Evolutionary conservation across 495 filamentous ascomycete species (phyloP).

Genomic region (Penicillium cataractarum): DNA sequence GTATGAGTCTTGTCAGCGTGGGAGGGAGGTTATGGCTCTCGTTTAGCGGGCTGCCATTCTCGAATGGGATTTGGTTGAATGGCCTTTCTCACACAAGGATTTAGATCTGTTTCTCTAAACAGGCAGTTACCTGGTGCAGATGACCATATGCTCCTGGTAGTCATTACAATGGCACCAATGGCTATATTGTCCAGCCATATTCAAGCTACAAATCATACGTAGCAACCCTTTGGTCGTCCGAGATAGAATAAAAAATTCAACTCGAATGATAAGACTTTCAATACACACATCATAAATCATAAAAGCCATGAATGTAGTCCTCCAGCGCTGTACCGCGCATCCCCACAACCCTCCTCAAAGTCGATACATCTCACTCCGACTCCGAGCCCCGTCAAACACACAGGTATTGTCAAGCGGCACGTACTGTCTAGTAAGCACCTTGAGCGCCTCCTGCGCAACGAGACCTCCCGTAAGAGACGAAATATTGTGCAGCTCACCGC

Average conservation of each 20-base stretch:
- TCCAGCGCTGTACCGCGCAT: background rate
- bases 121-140: background rate
- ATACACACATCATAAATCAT: conserved; percentile 18
- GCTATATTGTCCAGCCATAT: background rate
- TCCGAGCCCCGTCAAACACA: conserved; percentile 86
- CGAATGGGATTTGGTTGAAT: too few relatives aligned
- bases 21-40: too few relatives aligned
- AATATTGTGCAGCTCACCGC: conserved; percentile 92
- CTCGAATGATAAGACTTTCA: background rate
- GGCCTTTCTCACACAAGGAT: background rate
- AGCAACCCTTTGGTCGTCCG: background rate
- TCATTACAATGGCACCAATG: too few relatives aligned
- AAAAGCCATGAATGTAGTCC: conserved; percentile 1
- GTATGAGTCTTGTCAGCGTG: background rate
- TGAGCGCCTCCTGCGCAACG: conserved; percentile 93
- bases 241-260: background rate
- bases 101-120: background rate
- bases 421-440: conserved; percentile 96
- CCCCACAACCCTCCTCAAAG: conserved; percentile 27
- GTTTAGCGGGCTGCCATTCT: too few relatives aligned
- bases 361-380: conserved; percentile 69
- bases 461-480: conserved; percentile 89
- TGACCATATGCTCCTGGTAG: too few relatives aligned
- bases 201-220: background rate
- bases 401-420: conserved; percentile 92